These are phyloP conservation scores for Vitis riparia DNA, from an alignment of 164 flowering plant species.

Conservation along the genomic window DNA sequence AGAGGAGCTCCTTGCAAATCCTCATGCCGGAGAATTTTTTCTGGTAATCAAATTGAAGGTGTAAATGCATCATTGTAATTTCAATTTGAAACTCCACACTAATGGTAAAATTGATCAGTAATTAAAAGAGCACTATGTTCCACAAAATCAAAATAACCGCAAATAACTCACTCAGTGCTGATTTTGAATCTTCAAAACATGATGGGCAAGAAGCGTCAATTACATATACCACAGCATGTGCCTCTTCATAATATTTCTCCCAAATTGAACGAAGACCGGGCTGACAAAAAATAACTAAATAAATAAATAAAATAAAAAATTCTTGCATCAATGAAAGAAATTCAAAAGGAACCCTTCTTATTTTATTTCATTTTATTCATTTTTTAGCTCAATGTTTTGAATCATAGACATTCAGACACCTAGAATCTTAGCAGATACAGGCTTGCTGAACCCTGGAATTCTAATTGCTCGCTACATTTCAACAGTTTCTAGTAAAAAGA, in stretches of 20 bases:
- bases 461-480: no score
- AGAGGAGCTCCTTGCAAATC: constrained; percentile 96
- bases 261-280: constrained; percentile 94
- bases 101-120: neutral
- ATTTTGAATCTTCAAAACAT: constrained; percentile 96
- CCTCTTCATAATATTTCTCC: constrained; percentile 99
- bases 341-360: neutral
- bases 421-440: no score
- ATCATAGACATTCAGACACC: no score
- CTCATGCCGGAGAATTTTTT: constrained; percentile 77
- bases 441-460: no score
- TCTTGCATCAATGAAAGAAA: constrained; percentile 4
- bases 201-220: constrained; percentile 90
- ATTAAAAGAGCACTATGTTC: neutral
- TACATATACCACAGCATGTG: constrained; percentile 92
- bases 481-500: no score
- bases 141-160: neutral
- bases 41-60: constrained; percentile 35
- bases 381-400: no score
- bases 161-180: constrained; percentile 73
- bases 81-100: neutral
- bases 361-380: no score
- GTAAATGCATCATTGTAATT: constrained; percentile 11
- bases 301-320: neutral
- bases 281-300: constrained; percentile 31